Evolutionary conservation across 495 filamentous ascomycete species (phyloP), one percentile per base, ranked within the genome.

Genomic region (Talaromyces borbonicus): DNA sequence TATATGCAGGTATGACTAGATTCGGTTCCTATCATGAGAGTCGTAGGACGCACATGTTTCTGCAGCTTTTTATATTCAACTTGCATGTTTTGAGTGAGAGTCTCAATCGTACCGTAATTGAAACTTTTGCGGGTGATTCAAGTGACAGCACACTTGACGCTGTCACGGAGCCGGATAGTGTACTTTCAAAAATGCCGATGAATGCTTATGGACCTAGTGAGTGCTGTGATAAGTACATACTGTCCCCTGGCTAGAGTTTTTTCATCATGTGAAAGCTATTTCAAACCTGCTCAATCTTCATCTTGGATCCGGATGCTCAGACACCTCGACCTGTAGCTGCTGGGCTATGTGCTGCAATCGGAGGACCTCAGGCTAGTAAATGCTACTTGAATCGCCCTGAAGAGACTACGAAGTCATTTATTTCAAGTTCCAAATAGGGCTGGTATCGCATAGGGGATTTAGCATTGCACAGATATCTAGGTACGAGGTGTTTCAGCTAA

Each of bases 291-390:
- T 55, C 53, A 4, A 63, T 61, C 18, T 76, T 72, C 68, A 63
- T 79, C 25, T 58, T 66, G n/a, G 54, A 72, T 43, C 64, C 32
- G 18, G 18, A 9, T 36, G 49, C 45, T 7, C 59, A 73, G 5
- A 56, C 62, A 41, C 71, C 74, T 2, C 7, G 12, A n/a, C 2
- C 12, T n/a, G 8, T 33, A 15, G 8, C 31, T 33, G 58, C 77
- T 18, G 75, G 75, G 22, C 61, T 57, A 7, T 60, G 71, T 2
- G 75, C 74, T 2, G 75, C 72, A 12, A 60, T 79, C 15, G 66
- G 74, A 52, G 74, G 75, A 0, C 69, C 71, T 0, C 63, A 69
- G 18, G 61, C 78, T 20, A 71, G 63, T 25, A 56, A 65, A 32
- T 71, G 69, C 1, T 79, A 78, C 43, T 51, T 76, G 24, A 65